phyloP scores from a whole-genome alignment of 768 basidiomycete species.

The Phanerochaete carnosa region DNA sequence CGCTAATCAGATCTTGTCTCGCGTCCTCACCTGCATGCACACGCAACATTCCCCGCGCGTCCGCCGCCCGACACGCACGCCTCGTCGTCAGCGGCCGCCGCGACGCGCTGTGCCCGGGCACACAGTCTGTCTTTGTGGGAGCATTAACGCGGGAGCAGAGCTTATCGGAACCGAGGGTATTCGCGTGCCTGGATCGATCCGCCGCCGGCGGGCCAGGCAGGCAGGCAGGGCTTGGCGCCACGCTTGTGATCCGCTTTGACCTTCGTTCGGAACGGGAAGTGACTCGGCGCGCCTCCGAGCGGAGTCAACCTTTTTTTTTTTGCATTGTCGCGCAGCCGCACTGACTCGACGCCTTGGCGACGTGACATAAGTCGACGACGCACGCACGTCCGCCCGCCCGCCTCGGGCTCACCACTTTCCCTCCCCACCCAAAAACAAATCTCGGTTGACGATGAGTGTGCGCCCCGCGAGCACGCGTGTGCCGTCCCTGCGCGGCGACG shows the following conservation, averaged over 20 bases:
- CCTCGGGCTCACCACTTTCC: neutral
- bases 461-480: neutral
- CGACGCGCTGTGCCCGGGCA: neutral
- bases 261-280: no score
- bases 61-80: neutral
- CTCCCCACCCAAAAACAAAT: no score
- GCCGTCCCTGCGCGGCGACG: slow-evolving; percentile 35
- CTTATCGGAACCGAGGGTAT: neutral
- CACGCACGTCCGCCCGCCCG: no score
- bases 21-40: neutral
- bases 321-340: no score
- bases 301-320: no score
- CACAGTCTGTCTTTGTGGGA: no score
- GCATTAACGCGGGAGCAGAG: neutral
- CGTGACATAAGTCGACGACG: no score
- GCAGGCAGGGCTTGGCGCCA: no score
- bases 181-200: neutral
- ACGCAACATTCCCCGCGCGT: neutral
- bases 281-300: no score
- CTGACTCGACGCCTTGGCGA: no score
- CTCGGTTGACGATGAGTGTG: neutral
- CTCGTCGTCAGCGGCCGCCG: neutral
- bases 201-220: no score
- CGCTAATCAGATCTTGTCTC: neutral
- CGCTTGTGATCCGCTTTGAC: no score